Percentiles rank a stretch among this genome's conserved stretches.
Evolutionary conservation across 31 red algal species (phyloP).

Genomic region (Odonthalia washingtoniensis): DNA sequence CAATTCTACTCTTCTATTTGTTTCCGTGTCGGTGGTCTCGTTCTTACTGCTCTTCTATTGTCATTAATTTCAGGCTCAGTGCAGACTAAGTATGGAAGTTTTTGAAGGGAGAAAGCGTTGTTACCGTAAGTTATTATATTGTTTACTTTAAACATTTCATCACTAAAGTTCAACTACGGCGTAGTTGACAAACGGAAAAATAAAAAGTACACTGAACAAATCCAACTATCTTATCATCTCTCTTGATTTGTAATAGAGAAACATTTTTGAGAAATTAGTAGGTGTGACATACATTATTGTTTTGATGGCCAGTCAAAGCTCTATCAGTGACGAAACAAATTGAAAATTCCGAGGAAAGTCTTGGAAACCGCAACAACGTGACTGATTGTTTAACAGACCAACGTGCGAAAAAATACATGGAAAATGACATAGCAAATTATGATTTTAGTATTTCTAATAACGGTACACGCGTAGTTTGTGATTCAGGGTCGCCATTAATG

Average conservation of each 20-base stretch:
- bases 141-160: background rate
- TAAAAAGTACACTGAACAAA: too few relatives aligned
- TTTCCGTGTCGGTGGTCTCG: conserved; percentile 70
- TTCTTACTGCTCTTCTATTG: conserved; percentile 72
- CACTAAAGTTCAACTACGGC: conserved; percentile 21
- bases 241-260: background rate
- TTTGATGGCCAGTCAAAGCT: conserved; percentile 76
- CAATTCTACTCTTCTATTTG: conserved; percentile 55
- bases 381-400: conserved; percentile 70
- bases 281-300: conserved; percentile 68
- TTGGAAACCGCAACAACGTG: conserved; percentile 52
- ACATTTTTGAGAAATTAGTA: too few relatives aligned
- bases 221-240: background rate
- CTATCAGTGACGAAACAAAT: conserved; percentile 71
- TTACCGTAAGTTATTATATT: conserved; percentile 56
- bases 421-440: conserved; percentile 75
- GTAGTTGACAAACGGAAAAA: too few relatives aligned
- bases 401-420: conserved; percentile 78
- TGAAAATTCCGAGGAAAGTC: conserved; percentile 71
- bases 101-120: conserved; percentile 75
- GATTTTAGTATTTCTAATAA: conserved; percentile 73
- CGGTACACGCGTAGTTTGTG: conserved; percentile 72
- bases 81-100: conserved; percentile 79
- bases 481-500: conserved; percentile 66
- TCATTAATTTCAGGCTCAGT: conserved; percentile 77